Conservation (phyloP, 495 filamentous ascomycete genomes). For the Aspergillus bertholletiae region DNA sequence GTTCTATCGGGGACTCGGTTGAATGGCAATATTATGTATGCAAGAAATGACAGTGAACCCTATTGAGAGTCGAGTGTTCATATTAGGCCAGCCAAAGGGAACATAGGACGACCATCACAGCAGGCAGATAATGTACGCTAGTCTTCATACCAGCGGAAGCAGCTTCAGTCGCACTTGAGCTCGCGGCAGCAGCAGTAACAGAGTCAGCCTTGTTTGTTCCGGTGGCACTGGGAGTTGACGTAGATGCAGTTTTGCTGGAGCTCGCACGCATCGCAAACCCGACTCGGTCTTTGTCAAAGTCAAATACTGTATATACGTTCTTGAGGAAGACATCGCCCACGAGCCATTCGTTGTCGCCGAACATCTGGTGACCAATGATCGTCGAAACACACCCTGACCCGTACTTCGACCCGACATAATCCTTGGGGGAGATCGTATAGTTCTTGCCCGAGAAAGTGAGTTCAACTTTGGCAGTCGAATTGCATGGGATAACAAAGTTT, state of each 20-base stretch:
- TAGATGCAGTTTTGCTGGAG: conserved; percentile 17
- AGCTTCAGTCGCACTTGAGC: not conserved
- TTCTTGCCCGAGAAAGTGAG: conserved; percentile 53
- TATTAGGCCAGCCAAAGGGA: not conserved
- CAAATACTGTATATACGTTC: conserved; percentile 87
- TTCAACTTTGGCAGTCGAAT: conserved; percentile 50
- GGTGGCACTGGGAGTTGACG: conserved; percentile 7
- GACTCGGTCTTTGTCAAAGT: conserved; percentile 51
- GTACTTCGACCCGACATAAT: conserved; percentile 58
- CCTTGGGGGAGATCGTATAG: conserved; percentile 63
- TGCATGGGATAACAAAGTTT: conserved; percentile 67
- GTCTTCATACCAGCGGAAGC: not conserved
- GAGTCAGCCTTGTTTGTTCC: conserved; percentile 7
- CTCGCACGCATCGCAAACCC: conserved; percentile 31
- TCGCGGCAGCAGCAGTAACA: conserved; percentile 4
- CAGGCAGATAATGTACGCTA: not conserved
- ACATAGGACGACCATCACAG: not conserved
- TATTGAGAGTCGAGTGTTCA: too few relatives aligned
- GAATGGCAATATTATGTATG: too few relatives aligned
- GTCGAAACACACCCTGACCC: conserved; percentile 59
- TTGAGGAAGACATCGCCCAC: conserved; percentile 82
- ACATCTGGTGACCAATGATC: conserved; percentile 48
- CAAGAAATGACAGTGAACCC: too few relatives aligned
- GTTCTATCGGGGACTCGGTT: too few relatives aligned
- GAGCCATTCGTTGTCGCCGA: conserved; percentile 60